Base-by-base conservation (phyloP, 176 grass and related monocot species). In the Ampelocalamus luodianensis region DNA sequence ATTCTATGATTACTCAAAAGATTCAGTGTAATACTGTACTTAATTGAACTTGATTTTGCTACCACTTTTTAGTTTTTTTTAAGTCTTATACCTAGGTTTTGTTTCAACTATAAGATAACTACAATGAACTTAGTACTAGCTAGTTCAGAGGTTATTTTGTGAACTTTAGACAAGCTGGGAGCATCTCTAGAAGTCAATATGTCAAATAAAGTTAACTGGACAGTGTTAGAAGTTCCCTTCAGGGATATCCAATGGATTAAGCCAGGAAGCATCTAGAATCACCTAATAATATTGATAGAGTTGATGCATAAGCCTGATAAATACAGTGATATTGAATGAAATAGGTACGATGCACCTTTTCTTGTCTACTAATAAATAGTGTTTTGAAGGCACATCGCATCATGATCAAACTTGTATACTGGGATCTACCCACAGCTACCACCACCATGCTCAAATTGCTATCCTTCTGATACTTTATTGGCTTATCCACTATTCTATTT, bases 31-130 rank as follows among this genome's bases (percentile, higher is more conserved):
- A 48, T 73, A 72, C 23, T 45, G 4, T 8, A 13, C 10, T 5
- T 76, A 49, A 60, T 76, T 77, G 68, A 37, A n/a, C n/a, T n/a
- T n/a, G n/a, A n/a, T n/a, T n/a, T n/a, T n/a, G 51, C 62, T 39
- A 20, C 45, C 18, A 26, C 24, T 61, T 39, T 76, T 37, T 39
- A 5, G 40, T 69, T 27, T 54, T 53, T 77, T 82, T 1, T 29
- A 23, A 70, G 26, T 27, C 50, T n/a, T 68, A 36, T 11, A 17
- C 12, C 53, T 18, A 37, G 6, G 38, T 12, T 29, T 18, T 82
- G 61, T 81, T 65, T 71, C n/a, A 12, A 14, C 23, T 62, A 29
- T 86, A 38, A 20, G 27, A 79, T 22, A 79, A 72, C 43, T 71
- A 49, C 46, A 17, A 17, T 49, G 14, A 72, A 17, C 13, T 46